Evolutionary conservation across 306 rosid genomes (phyloP), one percentile per base, ranked within the genome.

Genomic region (Arachis stenosperma): DNA sequence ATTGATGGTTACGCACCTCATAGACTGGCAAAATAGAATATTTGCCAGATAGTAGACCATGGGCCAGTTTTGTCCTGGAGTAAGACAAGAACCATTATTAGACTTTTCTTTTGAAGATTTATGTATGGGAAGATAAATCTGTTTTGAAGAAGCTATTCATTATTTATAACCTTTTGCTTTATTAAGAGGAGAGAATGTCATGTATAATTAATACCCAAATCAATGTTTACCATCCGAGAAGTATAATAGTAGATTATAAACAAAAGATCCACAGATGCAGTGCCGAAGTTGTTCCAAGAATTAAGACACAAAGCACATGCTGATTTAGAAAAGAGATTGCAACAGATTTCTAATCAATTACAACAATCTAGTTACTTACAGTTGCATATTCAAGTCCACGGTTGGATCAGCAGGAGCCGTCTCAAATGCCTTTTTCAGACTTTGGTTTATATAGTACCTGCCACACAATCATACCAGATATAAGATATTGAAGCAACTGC

Each of bases 371-470:
- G 69, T 65, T 60, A 71, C 83, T 81, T 83, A 90, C 96, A 90
- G 67, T 71, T 88, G 97, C 93, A 83, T 89, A 82, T 86, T 89
- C 65, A 94, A 84, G 90, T 94, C 98, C 8, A 94, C 92, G 63
- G 98, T 89, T 40, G 97, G 97, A 80, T 94, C 97, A 43, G 97
- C 92, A 27, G 96, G 98, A 64, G 98, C 87, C 44, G 42, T 70
- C 85, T 81, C 89, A 80, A 88, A 87, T 69, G 92, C 96, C 65
- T 42, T 67, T 81, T 87, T 82, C 47, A 89, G 76, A 75, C 41
- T 78, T 74, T 83, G 92, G 71, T 72, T 87, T 64, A 46, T 51
- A 68, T 79, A 87, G 82, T 91, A 89, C 84, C 97, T 91, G 73
- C 48, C 67, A 61, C 17, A 62, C 72, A 61, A 78, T 33, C 67